phyloP scores from a whole-genome alignment of 345 rosid species.

The Theobroma cacao region DNA sequence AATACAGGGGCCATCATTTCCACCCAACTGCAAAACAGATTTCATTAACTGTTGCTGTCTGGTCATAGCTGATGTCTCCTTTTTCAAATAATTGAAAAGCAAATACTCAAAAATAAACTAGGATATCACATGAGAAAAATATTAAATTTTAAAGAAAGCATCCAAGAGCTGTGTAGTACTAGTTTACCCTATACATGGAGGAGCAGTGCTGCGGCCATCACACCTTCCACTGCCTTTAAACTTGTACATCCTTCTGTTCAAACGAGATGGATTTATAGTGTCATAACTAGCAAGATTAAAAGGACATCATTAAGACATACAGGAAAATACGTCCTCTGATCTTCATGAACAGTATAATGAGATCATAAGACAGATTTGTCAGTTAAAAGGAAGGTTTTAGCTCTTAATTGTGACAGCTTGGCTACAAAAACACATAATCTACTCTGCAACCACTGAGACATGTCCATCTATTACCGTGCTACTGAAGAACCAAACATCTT shows the following conservation, averaged over 20 bases:
- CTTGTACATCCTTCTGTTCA: slow-evolving; percentile 71
- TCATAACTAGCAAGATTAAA: not conserved
- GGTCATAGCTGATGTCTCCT: too few relatives aligned
- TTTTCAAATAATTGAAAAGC: not conserved
- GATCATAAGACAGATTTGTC: not conserved
- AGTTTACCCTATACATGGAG: slow-evolving; percentile 85
- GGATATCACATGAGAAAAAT: not conserved
- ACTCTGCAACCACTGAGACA: not conserved
- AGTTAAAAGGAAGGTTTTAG: not conserved
- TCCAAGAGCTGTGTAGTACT: not conserved
- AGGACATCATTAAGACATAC: not conserved
- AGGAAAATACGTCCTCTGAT: not conserved
- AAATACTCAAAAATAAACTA: not conserved
- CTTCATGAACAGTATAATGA: not conserved
- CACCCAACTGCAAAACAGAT: slow-evolving; percentile 71
- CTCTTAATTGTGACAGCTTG: not conserved
- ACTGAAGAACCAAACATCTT: not conserved
- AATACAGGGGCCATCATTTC: slow-evolving; percentile 99
- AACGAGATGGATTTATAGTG: slow-evolving; percentile 9
- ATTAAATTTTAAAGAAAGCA: too few relatives aligned
- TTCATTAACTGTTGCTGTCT: not conserved
- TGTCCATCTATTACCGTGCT: not conserved
- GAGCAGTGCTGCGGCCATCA: slow-evolving; percentile 63
- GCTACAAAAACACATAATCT: not conserved
- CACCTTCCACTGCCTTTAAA: slow-evolving; percentile 74